Conservation (phyloP, 441 rosid species). For the Populus hybrid region DNA sequence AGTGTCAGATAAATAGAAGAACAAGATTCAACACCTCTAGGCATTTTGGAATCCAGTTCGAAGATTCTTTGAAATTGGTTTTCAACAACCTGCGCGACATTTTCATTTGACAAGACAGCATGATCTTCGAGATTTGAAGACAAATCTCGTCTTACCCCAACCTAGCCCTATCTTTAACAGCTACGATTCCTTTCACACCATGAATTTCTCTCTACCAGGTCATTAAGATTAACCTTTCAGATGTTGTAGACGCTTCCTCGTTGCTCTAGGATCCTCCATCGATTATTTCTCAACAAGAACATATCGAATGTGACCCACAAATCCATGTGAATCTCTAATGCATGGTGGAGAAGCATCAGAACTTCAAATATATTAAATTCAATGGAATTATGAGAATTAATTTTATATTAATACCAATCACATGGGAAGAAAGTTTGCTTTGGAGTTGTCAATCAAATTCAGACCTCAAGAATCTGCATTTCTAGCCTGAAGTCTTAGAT, state of each 20-base stretch:
- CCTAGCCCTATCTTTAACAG: background rate
- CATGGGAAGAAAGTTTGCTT: background rate
- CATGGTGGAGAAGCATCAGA: background rate
- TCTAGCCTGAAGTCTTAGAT: background rate
- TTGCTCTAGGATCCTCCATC: background rate
- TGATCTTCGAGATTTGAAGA: background rate
- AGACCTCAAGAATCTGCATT: too few species aligned
- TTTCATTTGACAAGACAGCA: background rate
- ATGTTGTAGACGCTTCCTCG: background rate
- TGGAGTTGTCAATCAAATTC: too few species aligned
- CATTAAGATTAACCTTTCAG: background rate
- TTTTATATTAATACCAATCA: background rate
- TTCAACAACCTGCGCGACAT: background rate
- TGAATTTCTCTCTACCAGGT: background rate
- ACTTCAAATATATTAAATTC: background rate
- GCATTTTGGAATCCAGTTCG: background rate
- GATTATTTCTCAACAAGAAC: background rate
- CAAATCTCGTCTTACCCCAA: background rate
- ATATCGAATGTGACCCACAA: background rate
- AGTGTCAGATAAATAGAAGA: too few species aligned
- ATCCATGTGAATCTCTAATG: background rate
- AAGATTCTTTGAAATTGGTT: background rate
- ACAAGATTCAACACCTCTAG: background rate
- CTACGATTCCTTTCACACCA: background rate
- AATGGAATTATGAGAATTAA: background rate